phyloP scores from a whole-genome alignment of 495 filamentous ascomycete species.

The Cercophora scortea region DNA sequence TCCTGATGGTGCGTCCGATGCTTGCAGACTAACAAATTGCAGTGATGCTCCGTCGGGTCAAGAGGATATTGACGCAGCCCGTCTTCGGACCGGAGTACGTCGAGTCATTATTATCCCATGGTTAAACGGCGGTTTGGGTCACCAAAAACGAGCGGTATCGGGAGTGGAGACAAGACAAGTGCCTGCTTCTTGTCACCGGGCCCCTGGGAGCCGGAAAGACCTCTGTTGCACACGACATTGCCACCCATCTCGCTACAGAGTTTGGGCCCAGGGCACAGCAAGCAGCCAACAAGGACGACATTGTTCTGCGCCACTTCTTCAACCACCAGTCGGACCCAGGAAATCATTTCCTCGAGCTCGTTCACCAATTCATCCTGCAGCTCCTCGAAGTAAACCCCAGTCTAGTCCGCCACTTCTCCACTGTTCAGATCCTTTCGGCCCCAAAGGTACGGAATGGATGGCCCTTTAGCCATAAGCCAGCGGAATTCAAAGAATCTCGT shows the following conservation, averaged over 20 bases:
- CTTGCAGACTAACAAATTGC: not conserved
- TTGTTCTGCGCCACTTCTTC: slow-evolving; percentile 6
- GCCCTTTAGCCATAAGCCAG: not conserved
- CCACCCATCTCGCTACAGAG: not conserved
- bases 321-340: slow-evolving; percentile 3
- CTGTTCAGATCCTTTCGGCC: not conserved
- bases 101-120: not conserved
- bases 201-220: slow-evolving; percentile 1
- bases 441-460: not conserved
- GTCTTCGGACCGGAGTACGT: slow-evolving; percentile 2
- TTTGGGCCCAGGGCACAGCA: not conserved
- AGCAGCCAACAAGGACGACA: not conserved
- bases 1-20: too few species aligned
- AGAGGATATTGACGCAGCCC: not conserved
- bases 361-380: slow-evolving; percentile 7
- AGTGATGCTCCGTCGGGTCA: slow-evolving; percentile 1
- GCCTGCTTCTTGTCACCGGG: not conserved
- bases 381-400: slow-evolving; percentile 4
- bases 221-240: not conserved
- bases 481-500: not conserved
- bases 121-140: not conserved
- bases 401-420: slow-evolving; percentile 2
- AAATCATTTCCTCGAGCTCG: slow-evolving; percentile 1
- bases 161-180: not conserved
- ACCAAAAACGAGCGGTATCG: not conserved